Evolutionary conservation across 306 rosid genomes (phyloP).

Genomic region (Herpetospermum pedunculosum): DNA sequence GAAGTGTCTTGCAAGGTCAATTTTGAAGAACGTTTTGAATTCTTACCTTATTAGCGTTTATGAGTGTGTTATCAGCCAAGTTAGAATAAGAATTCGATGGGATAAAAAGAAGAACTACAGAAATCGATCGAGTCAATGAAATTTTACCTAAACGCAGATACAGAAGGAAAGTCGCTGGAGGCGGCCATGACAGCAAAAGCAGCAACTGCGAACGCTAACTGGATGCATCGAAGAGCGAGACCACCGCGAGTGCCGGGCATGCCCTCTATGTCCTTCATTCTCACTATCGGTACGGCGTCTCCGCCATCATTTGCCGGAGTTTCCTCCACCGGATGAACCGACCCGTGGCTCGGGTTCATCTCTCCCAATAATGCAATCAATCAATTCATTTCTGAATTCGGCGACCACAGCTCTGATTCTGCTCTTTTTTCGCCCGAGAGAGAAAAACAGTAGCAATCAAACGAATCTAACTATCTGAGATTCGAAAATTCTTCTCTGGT

Average conservation of each 20-base stretch:
- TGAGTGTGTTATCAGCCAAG: background rate
- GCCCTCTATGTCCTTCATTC: conserved; percentile 81
- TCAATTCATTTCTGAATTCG: background rate
- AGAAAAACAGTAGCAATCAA: background rate
- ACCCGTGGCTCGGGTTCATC: conserved; percentile 79
- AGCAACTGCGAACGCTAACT: conserved; percentile 56
- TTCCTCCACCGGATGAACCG: conserved; percentile 76
- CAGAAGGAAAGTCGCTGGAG: conserved; percentile 71
- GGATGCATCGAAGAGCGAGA: conserved; percentile 42
- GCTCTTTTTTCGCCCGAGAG: background rate
- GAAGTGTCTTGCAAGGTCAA: background rate
- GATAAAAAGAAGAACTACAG: background rate
- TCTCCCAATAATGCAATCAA: conserved; percentile 9
- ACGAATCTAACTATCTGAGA: background rate
- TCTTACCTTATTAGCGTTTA: background rate
- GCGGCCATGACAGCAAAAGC: conserved; percentile 74
- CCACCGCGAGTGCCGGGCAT: conserved; percentile 94
- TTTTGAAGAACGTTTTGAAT: background rate
- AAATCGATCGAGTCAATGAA: background rate
- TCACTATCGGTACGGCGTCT: conserved; percentile 42
- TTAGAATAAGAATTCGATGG: background rate
- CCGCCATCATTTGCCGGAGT: conserved; percentile 40
- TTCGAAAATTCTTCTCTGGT: background rate
- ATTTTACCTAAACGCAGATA: conserved; percentile 74
- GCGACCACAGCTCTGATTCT: background rate